phyloP scores from a whole-genome alignment of 2,329 filamentous ascomycete species.

The Fusarium staphyleae region DNA sequence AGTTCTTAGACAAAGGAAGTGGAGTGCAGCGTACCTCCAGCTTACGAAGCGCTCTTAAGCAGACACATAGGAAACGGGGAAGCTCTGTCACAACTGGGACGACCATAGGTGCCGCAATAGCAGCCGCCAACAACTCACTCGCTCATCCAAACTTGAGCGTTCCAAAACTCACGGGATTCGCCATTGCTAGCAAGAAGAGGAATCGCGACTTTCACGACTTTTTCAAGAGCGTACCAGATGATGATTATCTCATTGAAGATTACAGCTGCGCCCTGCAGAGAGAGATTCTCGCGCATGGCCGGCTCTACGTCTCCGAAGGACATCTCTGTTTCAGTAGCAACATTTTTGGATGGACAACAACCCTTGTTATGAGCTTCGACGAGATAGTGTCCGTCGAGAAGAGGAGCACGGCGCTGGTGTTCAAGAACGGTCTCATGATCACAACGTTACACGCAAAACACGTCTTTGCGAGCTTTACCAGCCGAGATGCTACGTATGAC shows the following conservation, averaged over 20 bases:
- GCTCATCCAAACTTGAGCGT: constrained; percentile 67
- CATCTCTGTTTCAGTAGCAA: constrained; percentile 99
- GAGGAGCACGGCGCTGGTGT: constrained; percentile 91
- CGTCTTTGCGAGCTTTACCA: constrained; percentile 93
- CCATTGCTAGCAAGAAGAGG: constrained; percentile 92
- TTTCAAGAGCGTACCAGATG: constrained; percentile 96
- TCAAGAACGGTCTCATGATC: constrained; percentile 97
- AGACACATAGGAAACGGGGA: constrained; percentile 75
- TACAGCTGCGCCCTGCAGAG: constrained; percentile 96
- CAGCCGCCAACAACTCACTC: constrained; percentile 73
- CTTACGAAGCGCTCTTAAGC: constrained; percentile 66
- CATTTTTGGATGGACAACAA: constrained; percentile 97
- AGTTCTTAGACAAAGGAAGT: constrained; percentile 66
- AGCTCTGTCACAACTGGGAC: constrained; percentile 76
- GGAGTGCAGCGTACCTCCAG: constrained; percentile 70
- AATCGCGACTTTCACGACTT: constrained; percentile 94
- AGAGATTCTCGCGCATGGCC: constrained; percentile 92
- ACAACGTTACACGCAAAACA: constrained; percentile 95
- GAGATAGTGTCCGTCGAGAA: constrained; percentile 98
- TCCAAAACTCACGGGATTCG: constrained; percentile 90
- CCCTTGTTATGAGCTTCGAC: constrained; percentile 96
- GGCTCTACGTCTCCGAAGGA: constrained; percentile 94
- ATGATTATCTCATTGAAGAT: constrained; percentile 97
- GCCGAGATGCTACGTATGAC: constrained; percentile 94
- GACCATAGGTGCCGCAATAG: constrained; percentile 74